Evolutionary conservation across 257 asterid genomes (phyloP).

Genomic region (Perilla frutescens): DNA sequence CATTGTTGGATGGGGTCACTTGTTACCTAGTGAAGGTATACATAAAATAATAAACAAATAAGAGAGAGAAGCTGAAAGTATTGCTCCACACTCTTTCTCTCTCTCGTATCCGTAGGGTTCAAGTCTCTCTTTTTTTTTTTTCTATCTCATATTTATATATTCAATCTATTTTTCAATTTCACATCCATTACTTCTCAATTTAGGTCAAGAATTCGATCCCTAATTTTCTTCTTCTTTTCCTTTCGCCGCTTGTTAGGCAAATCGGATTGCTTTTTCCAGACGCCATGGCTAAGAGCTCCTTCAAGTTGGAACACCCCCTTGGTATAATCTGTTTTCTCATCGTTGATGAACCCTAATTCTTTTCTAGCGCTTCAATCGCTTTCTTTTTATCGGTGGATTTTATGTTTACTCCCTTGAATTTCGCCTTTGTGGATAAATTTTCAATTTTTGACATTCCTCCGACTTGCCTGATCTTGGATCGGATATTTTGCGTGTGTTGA

Average conservation of each 20-base stretch:
- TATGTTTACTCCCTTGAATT: not conserved
- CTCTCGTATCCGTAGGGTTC: slow-evolving; percentile 34
- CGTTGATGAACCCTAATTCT: slow-evolving; percentile 22
- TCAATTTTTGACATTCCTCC: not conserved
- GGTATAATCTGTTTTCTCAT: slow-evolving; percentile 42
- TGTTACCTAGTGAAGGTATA: too few relatives aligned
- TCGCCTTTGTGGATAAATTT: not conserved
- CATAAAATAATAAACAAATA: slow-evolving; percentile 1
- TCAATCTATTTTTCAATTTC: slow-evolving; percentile 22
- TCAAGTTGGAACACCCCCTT: slow-evolving; percentile 65
- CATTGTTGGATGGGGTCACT: too few relatives aligned
- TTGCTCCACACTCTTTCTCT: slow-evolving; percentile 15
- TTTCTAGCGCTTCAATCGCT: not conserved
- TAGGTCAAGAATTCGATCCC: slow-evolving; percentile 30
- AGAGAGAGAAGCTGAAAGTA: not conserved
- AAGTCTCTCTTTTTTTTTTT: not conserved
- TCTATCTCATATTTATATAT: not conserved
- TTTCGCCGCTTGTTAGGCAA: slow-evolving; percentile 21
- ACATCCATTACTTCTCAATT: not conserved
- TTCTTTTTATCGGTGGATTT: slow-evolving; percentile 12
- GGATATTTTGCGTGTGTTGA: not conserved
- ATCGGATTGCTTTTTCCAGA: slow-evolving; percentile 35
- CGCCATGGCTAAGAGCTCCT: slow-evolving; percentile 60
- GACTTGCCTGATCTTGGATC: slow-evolving; percentile 24
- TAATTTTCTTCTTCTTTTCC: slow-evolving; percentile 1